phyloP scores from a whole-genome alignment of 805 yeast species.

The Ogataea paradorogensis region DNA sequence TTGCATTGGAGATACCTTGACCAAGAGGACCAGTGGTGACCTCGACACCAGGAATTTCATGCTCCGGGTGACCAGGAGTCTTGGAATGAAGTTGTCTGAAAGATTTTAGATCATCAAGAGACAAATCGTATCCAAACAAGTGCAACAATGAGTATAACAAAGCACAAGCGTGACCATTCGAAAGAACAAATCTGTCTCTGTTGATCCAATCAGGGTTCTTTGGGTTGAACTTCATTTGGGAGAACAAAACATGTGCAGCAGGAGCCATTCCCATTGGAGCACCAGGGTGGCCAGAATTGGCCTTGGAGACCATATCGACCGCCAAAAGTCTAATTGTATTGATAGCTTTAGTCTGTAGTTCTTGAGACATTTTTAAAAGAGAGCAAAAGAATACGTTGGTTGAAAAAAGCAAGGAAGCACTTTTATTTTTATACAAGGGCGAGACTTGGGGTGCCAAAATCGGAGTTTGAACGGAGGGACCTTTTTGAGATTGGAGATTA shows the following conservation, averaged over 20 bases:
- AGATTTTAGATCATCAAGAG: slow-evolving; percentile 81
- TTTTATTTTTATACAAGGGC: slow-evolving; percentile 3
- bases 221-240: slow-evolving; percentile 83
- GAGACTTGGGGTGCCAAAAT: slow-evolving; percentile 5
- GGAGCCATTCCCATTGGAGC: slow-evolving; percentile 99
- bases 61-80: slow-evolving; percentile 98
- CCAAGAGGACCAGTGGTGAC: slow-evolving; percentile 99
- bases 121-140: slow-evolving; percentile 76
- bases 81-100: slow-evolving; percentile 89
- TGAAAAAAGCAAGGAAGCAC: slow-evolving; percentile 3
- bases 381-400: slow-evolving; percentile 11
- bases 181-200: slow-evolving; percentile 92
- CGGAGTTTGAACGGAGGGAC: slow-evolving; percentile 8
- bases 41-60: slow-evolving; percentile 87
- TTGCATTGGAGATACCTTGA: slow-evolving; percentile 95
- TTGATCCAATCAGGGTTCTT: slow-evolving; percentile 88
- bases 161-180: slow-evolving; percentile 97
- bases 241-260: slow-evolving; percentile 84
- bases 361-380: slow-evolving; percentile 34
- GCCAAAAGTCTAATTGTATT: slow-evolving; percentile 87
- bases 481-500: background rate
- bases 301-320: slow-evolving; percentile 80
- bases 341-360: slow-evolving; percentile 72
- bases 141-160: slow-evolving; percentile 81
- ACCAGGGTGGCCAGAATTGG: slow-evolving; percentile 98